These are phyloP conservation scores for Pythium sukuiense DNA, from an alignment of 352 stramenopile genomes.

Conservation along the genomic window DNA sequence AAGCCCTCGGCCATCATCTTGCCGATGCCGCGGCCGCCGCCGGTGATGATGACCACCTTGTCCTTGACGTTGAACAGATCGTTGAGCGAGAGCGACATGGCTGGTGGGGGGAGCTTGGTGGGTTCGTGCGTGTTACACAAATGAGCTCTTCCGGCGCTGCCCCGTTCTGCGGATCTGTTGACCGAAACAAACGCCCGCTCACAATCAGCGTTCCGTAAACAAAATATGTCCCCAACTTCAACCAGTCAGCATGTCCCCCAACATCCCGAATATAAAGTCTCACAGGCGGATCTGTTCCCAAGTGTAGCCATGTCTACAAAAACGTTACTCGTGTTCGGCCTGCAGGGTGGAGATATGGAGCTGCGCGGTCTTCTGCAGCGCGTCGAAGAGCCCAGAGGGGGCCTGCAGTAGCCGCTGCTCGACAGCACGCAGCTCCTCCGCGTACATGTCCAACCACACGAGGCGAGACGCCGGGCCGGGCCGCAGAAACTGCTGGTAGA, in stretches of 20 bases:
- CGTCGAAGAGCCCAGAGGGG: constrained; percentile 46
- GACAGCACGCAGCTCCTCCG: constrained; percentile 38
- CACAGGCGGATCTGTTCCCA: constrained; percentile 1
- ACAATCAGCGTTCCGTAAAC: constrained; percentile 28
- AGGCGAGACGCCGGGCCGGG: constrained; percentile 17
- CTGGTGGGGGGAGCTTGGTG: background rate
- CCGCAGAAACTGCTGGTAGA: constrained; percentile 52
- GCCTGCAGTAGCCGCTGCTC: constrained; percentile 30
- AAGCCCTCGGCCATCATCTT: constrained; percentile 96
- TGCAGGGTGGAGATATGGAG: constrained; percentile 44
- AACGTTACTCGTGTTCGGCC: constrained; percentile 4
- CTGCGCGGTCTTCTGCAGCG: constrained; percentile 52
- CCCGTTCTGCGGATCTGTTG: constrained; percentile 15
- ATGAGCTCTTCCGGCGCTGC: constrained; percentile 4
- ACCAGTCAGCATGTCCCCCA: constrained; percentile 1
- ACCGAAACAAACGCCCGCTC: constrained; percentile 22
- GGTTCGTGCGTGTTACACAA: background rate
- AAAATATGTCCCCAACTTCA: constrained; percentile 29
- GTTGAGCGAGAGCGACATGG: constrained; percentile 32
- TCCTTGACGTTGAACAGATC: constrained; percentile 66
- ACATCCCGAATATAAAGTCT: constrained; percentile 23
- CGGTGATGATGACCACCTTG: constrained; percentile 91
- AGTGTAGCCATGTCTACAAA: constrained; percentile 16
- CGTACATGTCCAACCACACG: constrained; percentile 56
- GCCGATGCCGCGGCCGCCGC: constrained; percentile 93